Evolutionary conservation across 2,329 filamentous ascomycete species (phyloP).

Genomic region (Alternaria sp.): DNA sequence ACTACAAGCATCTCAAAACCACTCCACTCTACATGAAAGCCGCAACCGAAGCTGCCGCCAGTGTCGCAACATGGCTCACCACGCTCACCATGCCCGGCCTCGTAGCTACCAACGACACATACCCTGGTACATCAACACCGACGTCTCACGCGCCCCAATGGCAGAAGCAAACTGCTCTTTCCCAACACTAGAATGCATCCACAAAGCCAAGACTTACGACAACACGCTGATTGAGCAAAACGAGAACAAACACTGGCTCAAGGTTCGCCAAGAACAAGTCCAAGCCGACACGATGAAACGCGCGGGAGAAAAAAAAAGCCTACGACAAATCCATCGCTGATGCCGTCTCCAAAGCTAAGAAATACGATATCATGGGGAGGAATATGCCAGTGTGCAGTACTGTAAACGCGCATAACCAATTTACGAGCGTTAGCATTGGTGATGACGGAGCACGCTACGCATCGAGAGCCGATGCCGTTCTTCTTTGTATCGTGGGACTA

Average conservation of each 20-base stretch:
- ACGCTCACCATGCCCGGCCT: neutral
- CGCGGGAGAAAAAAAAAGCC: neutral
- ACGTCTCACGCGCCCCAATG: neutral
- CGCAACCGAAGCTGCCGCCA: neutral
- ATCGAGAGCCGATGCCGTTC: neutral
- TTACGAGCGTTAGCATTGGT: neutral
- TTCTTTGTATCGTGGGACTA: neutral
- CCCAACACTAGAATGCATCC: neutral
- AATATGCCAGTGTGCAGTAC: neutral
- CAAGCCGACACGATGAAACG: neutral
- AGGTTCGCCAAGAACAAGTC: neutral
- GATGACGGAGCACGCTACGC: neutral
- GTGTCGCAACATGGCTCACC: neutral
- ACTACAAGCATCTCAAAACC: neutral
- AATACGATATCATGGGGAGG: neutral
- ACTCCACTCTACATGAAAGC: neutral
- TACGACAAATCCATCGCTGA: neutral
- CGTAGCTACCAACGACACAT: neutral
- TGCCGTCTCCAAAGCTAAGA: neutral
- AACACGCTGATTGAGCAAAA: neutral
- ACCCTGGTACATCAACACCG: neutral
- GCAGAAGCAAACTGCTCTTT: constrained; percentile 1
- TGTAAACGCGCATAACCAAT: neutral
- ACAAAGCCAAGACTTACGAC: neutral
- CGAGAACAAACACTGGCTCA: neutral